Percentiles rank a stretch among this genome's conserved stretches.
Evolutionary conservation across 2,329 filamentous ascomycete genomes (phyloP).

Genomic region (Botrytis tulipae): DNA sequence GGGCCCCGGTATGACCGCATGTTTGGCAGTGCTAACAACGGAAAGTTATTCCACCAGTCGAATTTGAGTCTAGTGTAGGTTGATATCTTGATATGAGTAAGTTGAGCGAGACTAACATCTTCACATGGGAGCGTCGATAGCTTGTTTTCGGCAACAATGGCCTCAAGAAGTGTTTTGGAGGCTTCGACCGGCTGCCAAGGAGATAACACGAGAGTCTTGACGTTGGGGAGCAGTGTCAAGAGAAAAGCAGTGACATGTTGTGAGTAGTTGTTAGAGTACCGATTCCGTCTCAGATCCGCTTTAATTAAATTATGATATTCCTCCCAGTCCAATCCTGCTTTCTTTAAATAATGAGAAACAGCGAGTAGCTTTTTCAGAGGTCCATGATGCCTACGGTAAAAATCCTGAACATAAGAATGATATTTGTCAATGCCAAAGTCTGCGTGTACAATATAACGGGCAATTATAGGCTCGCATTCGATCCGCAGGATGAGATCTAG

Average conservation of each 20-base stretch:
- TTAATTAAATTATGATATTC: neutral
- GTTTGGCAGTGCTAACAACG: neutral
- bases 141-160: neutral
- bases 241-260: neutral
- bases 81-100: neutral
- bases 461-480: neutral
- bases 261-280: neutral
- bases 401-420: neutral
- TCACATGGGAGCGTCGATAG: neutral
- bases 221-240: neutral
- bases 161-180: neutral
- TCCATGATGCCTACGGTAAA: neutral
- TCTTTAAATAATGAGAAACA: neutral
- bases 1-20: neutral
- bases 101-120: neutral
- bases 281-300: neutral
- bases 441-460: neutral
- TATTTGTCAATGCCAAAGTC: neutral
- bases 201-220: neutral
- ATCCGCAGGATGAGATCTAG: neutral
- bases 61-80: neutral
- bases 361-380: neutral
- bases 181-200: neutral
- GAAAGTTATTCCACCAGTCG: neutral
- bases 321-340: neutral